Conservation (phyloP, 2,329 filamentous ascomycete genomes). For the Shiraia bambusicola region DNA sequence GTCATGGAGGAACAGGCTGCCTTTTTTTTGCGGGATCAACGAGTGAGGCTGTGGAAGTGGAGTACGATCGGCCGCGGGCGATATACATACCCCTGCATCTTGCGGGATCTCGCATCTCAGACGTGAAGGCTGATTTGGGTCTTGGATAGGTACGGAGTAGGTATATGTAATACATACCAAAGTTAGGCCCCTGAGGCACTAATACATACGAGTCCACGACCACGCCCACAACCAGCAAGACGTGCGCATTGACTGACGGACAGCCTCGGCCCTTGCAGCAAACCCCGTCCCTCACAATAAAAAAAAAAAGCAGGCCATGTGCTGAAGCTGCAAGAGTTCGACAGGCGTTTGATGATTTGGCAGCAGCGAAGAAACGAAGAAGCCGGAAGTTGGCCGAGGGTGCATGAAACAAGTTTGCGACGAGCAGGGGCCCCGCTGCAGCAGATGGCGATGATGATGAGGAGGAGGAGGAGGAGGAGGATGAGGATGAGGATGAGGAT, state of each 20-base stretch:
- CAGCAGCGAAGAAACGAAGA: slow-evolving; percentile 33
- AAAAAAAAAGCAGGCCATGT: slow-evolving; percentile 5
- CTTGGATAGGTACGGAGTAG: too few species aligned
- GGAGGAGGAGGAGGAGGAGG: slow-evolving; percentile 1
- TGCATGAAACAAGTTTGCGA: slow-evolving; percentile 42
- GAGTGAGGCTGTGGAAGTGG: slow-evolving; percentile 39
- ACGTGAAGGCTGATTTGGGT: slow-evolving; percentile 32
- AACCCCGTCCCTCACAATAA: slow-evolving; percentile 6
- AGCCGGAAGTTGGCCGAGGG: slow-evolving; percentile 15
- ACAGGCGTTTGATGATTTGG: slow-evolving; percentile 41
- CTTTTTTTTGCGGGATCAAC: slow-evolving; percentile 29
- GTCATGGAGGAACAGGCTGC: neutral
- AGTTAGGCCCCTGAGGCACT: slow-evolving; percentile 30
- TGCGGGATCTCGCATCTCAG: slow-evolving; percentile 34
- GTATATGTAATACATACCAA: too few species aligned
- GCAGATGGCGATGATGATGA: slow-evolving; percentile 1
- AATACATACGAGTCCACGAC: too few species aligned
- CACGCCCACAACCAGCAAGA: slow-evolving; percentile 4
- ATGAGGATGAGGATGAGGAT: neutral
- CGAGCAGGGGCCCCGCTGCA: slow-evolving; percentile 17
- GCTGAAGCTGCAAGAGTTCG: slow-evolving; percentile 32
- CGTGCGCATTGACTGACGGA: slow-evolving; percentile 1
- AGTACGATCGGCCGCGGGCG: slow-evolving; percentile 32
- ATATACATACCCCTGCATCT: slow-evolving; percentile 19
- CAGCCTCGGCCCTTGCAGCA: slow-evolving; percentile 5